Conservation (phyloP, 768 basidiomycete genomes). For the Suillus lakei region DNA sequence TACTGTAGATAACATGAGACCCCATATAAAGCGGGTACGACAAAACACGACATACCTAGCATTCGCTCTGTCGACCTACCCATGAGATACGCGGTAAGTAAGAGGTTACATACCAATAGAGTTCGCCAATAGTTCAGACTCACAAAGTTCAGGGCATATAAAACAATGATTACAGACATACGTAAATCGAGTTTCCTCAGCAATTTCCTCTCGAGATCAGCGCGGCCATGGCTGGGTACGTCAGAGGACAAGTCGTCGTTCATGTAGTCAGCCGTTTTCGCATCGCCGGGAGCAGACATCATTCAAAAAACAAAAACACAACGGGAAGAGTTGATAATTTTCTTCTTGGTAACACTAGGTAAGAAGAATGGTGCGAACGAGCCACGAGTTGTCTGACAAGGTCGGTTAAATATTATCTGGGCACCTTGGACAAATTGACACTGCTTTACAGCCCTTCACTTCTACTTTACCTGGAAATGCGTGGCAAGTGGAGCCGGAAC, state of each 20-base stretch:
- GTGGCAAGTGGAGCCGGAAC: background rate
- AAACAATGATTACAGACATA: conserved; percentile 10
- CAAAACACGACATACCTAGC: background rate
- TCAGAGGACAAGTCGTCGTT: background rate
- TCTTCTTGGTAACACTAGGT: background rate
- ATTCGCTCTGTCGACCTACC: conserved; percentile 14
- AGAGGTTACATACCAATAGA: background rate
- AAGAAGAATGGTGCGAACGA: background rate
- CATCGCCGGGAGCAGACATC: background rate
- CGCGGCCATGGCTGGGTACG: background rate
- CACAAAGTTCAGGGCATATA: conserved; percentile 16
- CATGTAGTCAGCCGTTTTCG: background rate
- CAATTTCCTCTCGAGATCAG: conserved; percentile 9
- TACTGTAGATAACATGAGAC: conserved; percentile 3
- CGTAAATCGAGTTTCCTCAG: conserved; percentile 13
- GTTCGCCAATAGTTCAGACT: background rate
- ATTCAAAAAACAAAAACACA: background rate
- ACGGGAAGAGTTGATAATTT: background rate
- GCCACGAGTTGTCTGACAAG: background rate
- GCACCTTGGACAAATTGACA: background rate
- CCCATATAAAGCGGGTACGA: background rate
- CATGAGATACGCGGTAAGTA: background rate
- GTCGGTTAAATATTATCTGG: background rate
- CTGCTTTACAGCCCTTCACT: too few relatives aligned
- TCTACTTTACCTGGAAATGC: background rate